A percentile compares a stretch with the other conserved stretches of the same genome.
Conservation (phyloP, 75 land plant species). For the Gnetum montanum region DNA sequence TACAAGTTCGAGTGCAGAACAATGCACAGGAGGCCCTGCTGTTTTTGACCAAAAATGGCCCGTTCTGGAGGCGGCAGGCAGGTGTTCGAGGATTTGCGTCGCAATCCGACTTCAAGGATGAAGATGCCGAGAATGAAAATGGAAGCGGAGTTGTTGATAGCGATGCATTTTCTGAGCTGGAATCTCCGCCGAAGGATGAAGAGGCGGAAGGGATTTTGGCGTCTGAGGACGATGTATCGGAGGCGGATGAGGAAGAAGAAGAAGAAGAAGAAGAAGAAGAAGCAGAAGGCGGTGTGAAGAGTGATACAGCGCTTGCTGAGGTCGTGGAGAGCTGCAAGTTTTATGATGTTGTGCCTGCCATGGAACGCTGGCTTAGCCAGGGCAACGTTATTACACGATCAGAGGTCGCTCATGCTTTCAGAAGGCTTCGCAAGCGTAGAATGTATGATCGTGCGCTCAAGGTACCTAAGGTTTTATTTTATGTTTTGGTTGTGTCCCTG, state of each 20-base stretch:
- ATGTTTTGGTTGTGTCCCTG: not conserved
- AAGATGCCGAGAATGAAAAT: not conserved
- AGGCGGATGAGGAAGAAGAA: conserved; percentile 4
- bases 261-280: conserved; percentile 4
- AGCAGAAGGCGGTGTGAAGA: not conserved
- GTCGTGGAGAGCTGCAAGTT: not conserved
- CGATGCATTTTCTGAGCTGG: not conserved
- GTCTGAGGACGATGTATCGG: not conserved
- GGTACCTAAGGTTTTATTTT: conserved; percentile 5
- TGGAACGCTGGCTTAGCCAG: conserved; percentile 28
- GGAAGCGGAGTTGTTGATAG: not conserved
- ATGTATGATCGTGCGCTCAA: conserved; percentile 18
- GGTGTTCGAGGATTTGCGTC: too few relatives aligned
- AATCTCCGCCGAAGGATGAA: not conserved
- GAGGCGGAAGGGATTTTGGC: not conserved
- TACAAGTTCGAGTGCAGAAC: too few relatives aligned
- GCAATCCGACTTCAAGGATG: too few relatives aligned
- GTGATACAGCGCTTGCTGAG: not conserved
- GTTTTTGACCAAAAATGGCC: too few relatives aligned
- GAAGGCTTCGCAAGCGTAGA: conserved; percentile 4
- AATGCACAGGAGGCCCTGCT: too few relatives aligned
- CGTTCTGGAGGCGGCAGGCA: too few relatives aligned
- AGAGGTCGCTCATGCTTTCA: not conserved
- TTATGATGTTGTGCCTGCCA: not conserved
- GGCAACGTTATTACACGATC: conserved; percentile 17